A percentile compares a stretch with the other conserved stretches of the same genome.
These are phyloP conservation scores for Poa pratensis DNA, from an alignment of 176 grass and related monocot species.

Conservation along the genomic window DNA sequence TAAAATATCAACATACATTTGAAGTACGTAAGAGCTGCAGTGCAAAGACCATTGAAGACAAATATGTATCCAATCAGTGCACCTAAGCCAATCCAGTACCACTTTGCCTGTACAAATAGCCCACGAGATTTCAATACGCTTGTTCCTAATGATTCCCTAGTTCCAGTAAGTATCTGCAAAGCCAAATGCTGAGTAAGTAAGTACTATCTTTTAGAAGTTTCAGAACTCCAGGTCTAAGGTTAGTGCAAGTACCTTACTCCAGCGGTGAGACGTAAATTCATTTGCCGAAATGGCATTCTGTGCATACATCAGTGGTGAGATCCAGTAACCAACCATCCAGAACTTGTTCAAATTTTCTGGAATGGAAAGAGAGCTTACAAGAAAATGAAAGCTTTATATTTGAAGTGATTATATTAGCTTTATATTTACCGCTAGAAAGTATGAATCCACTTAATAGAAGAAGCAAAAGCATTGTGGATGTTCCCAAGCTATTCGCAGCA, in stretches of 20 bases:
- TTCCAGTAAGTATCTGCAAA: slow-evolving; percentile 44
- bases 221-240: background rate
- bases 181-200: background rate
- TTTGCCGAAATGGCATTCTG: slow-evolving; percentile 63
- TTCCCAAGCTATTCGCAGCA: slow-evolving; percentile 50
- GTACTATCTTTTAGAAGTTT: background rate
- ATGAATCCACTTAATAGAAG: slow-evolving; percentile 63
- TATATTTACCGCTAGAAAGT: slow-evolving; percentile 57
- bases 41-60: slow-evolving; percentile 60
- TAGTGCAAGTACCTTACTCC: slow-evolving; percentile 52
- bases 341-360: slow-evolving; percentile 59
- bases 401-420: background rate
- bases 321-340: slow-evolving; percentile 70
- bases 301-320: slow-evolving; percentile 61
- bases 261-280: slow-evolving; percentile 56
- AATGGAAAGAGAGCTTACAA: slow-evolving; percentile 3
- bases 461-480: slow-evolving; percentile 44
- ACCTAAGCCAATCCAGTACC: slow-evolving; percentile 65
- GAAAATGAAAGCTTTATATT: slow-evolving; percentile 6
- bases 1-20: slow-evolving; percentile 21
- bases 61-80: slow-evolving; percentile 57
- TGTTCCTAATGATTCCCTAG: slow-evolving; percentile 50
- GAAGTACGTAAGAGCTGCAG: slow-evolving; percentile 37
- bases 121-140: slow-evolving; percentile 49
- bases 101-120: slow-evolving; percentile 56